Conservation (phyloP, 1,139 yeast species). For the Taiozyma sp. region DNA sequence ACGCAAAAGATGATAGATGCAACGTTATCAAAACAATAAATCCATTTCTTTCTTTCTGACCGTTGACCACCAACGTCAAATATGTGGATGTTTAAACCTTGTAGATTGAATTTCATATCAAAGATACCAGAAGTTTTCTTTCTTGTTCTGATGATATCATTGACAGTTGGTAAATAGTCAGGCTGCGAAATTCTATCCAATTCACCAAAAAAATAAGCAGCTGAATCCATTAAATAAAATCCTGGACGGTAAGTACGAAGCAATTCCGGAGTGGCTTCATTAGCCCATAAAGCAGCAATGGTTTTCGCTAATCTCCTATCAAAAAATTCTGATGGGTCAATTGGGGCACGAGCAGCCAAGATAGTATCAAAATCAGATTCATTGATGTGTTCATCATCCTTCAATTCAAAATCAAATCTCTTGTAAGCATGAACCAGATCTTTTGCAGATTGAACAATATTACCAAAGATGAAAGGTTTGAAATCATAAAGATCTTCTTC, state of each 20-base stretch:
- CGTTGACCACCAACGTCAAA: slow-evolving; percentile 95
- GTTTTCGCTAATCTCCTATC: slow-evolving; percentile 40
- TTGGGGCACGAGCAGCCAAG: slow-evolving; percentile 27
- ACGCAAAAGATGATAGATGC: slow-evolving; percentile 87
- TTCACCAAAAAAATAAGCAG: slow-evolving; percentile 72
- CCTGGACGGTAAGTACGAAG: slow-evolving; percentile 61
- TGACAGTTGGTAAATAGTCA: slow-evolving; percentile 65
- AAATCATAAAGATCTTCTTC: slow-evolving; percentile 60
- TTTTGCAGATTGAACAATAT: slow-evolving; percentile 63
- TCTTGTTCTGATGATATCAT: slow-evolving; percentile 82
- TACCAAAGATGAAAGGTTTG: slow-evolving; percentile 66
- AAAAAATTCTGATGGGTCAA: slow-evolving; percentile 43
- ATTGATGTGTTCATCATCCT: slow-evolving; percentile 23
- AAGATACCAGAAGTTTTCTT: slow-evolving; percentile 92
- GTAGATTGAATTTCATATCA: slow-evolving; percentile 77
- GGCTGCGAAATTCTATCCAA: slow-evolving; percentile 56
- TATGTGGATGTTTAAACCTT: slow-evolving; percentile 71
- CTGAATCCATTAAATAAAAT: slow-evolving; percentile 85
- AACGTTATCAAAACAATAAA: slow-evolving; percentile 91
- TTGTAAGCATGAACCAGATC: slow-evolving; percentile 41
- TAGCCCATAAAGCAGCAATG: slow-evolving; percentile 49
- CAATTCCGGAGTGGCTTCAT: slow-evolving; percentile 55
- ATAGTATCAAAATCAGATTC: slow-evolving; percentile 44
- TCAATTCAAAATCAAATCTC: slow-evolving; percentile 23
- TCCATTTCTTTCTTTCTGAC: slow-evolving; percentile 92